phyloP scores from a whole-genome alignment of 257 asterid genomes.

The Rubia yunnanensis region DNA sequence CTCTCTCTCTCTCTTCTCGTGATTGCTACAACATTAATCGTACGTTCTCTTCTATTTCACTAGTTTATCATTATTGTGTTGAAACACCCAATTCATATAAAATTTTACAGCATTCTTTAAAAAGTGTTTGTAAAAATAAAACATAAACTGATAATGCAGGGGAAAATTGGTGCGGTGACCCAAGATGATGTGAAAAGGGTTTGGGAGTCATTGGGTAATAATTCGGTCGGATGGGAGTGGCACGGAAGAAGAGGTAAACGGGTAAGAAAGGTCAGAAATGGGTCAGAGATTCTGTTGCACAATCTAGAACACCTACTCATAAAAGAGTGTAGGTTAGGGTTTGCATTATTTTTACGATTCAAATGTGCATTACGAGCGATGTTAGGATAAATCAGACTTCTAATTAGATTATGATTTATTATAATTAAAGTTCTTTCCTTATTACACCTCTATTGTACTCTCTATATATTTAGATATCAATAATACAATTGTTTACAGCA shows the following conservation, averaged over 20 bases:
- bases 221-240: slow-evolving; percentile 22
- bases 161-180: not conserved
- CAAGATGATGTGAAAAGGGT: slow-evolving; percentile 12
- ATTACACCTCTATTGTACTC: too few species aligned
- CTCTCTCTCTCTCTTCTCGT: not conserved
- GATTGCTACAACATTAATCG: not conserved
- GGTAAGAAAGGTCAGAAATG: slow-evolving; percentile 25
- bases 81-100: not conserved
- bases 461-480: too few species aligned
- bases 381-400: too few species aligned
- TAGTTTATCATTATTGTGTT: not conserved
- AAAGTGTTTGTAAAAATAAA: too few species aligned
- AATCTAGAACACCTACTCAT: slow-evolving; percentile 15
- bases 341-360: not conserved
- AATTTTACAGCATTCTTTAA: not conserved
- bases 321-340: slow-evolving; percentile 8
- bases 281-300: slow-evolving; percentile 23
- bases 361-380: too few species aligned
- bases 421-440: too few species aligned
- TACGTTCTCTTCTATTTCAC: not conserved
- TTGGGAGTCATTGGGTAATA: slow-evolving; percentile 25
- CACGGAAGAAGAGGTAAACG: slow-evolving; percentile 22
- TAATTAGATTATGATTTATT: too few species aligned
- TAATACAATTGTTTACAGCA: too few species aligned
- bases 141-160: not conserved